Evolutionary conservation across 164 flowering plant genomes (phyloP).

Genomic region (Cinnamomum micranthum): DNA sequence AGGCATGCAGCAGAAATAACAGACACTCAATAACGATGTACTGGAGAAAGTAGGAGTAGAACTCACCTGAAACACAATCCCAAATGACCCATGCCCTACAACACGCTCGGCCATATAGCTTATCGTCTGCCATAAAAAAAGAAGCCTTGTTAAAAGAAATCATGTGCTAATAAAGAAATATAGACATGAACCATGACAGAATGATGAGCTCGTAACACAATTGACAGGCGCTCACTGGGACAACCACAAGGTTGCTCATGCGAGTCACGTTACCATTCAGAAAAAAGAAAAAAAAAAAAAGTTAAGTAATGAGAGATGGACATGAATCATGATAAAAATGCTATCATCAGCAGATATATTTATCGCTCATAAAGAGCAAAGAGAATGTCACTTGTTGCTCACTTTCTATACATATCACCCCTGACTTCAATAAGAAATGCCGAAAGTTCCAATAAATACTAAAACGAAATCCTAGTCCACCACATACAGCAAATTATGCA

Average conservation of each 20-base stretch:
- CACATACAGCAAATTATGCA: too few relatives aligned
- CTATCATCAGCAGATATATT: not conserved
- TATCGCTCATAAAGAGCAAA: not conserved
- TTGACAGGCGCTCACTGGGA: too few relatives aligned
- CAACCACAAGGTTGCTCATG: too few relatives aligned
- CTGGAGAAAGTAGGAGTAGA: not conserved
- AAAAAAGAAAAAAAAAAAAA: too few relatives aligned
- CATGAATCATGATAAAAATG: not conserved
- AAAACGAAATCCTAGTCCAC: too few relatives aligned
- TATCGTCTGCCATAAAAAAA: slow-evolving; percentile 36
- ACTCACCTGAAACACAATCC: slow-evolving; percentile 59
- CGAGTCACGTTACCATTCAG: too few relatives aligned
- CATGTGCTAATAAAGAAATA: not conserved
- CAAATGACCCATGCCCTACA: slow-evolving; percentile 69
- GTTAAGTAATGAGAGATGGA: too few relatives aligned
- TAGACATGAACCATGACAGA: too few relatives aligned
- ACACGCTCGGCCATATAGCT: slow-evolving; percentile 73
- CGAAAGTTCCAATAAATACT: too few relatives aligned
- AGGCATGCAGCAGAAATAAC: not conserved
- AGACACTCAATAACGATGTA: not conserved
- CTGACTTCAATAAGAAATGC: too few relatives aligned
- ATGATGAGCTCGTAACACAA: not conserved
- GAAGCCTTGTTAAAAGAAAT: not conserved
- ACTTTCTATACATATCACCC: too few relatives aligned
- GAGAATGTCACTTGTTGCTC: not conserved